Evolutionary conservation across 768 basidiomycete genomes (phyloP), one percentile per base, ranked within the genome.

Genomic region (Xanthoconium purpureum): DNA sequence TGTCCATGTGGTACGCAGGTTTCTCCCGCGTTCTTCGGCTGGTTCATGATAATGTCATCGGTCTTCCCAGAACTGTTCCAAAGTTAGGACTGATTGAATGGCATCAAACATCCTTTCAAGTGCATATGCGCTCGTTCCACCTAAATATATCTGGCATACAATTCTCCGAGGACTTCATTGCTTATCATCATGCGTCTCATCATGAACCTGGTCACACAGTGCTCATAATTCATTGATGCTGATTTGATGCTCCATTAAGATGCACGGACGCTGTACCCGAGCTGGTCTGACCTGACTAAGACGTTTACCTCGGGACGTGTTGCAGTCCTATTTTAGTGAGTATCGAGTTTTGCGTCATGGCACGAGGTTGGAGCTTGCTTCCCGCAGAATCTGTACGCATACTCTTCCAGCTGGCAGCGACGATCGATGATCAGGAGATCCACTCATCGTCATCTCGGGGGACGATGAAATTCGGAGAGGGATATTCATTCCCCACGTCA

Each of bases 91-190:
- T 30, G 29, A 8, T 30, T 28, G 29, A 44, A 28, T 13, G 33
- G 20, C 6, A 32, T 37, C 37, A 43, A 47, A 60, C 44, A 28
- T 48, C 50, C n/a, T 5, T 17, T 20, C 47, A 42, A 28, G 38
- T n/a, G 20, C 30, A 42, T 47, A 47, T 49, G 44, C 37, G 24
- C 47, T 38, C 18, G 32, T 9, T 9, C 29, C 17, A 40, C 38
- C 17, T 18, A 32, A 50, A 56, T 35, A 57, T 24, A 18, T 35
- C 47, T 12, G 24, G 12, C 44, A 12, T 36, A 24, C 24, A 10
- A 33, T 49, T 52, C 52, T 54, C 63, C 59, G 63, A 65, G 63
- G 63, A 60, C 39, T 35, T 38, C 1, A 3, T 12, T 13, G 28
- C 46, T 33, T 15, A 44, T 55, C 39, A 17, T 24, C 39, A 17